Evolutionary conservation across 768 basidiomycete species (phyloP).

Genomic region (Agrocybe pediades): DNA sequence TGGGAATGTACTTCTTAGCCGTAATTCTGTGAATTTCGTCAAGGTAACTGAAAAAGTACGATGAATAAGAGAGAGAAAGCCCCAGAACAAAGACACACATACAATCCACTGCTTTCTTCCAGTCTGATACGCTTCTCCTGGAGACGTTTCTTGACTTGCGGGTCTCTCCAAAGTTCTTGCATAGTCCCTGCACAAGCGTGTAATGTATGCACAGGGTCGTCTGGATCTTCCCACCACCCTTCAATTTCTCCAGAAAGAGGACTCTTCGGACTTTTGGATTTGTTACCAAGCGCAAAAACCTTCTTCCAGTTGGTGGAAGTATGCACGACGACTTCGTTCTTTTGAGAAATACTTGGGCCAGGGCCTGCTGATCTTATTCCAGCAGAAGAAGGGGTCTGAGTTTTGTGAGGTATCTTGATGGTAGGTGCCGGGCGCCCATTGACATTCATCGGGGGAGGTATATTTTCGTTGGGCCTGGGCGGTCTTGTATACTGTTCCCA

Average conservation of each 20-base stretch:
- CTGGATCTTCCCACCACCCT: slow-evolving; percentile 87
- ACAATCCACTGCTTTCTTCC: slow-evolving; percentile 89
- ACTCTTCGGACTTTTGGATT: slow-evolving; percentile 68
- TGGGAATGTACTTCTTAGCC: slow-evolving; percentile 80
- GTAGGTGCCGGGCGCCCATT: slow-evolving; percentile 53
- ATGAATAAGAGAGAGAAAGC: slow-evolving; percentile 5
- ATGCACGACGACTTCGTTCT: slow-evolving; percentile 61
- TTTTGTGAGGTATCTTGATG: slow-evolving; percentile 45
- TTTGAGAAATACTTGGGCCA: slow-evolving; percentile 34
- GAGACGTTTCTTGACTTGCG: slow-evolving; percentile 62
- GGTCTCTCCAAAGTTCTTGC: slow-evolving; percentile 76
- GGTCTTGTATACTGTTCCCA: slow-evolving; percentile 36
- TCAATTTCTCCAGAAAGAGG: slow-evolving; percentile 70
- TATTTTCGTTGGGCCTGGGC: slow-evolving; percentile 24
- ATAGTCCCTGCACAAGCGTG: slow-evolving; percentile 66
- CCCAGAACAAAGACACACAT: slow-evolving; percentile 36
- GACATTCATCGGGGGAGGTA: slow-evolving; percentile 20
- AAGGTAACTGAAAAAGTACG: slow-evolving; percentile 56
- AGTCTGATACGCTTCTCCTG: slow-evolving; percentile 67
- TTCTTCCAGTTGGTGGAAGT: slow-evolving; percentile 72
- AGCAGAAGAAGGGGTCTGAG: slow-evolving; percentile 13
- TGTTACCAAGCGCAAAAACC: slow-evolving; percentile 58
- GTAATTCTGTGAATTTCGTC: slow-evolving; percentile 82
- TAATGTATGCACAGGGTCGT: slow-evolving; percentile 76
- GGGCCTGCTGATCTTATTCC: slow-evolving; percentile 17